phyloP scores from a whole-genome alignment of 768 basidiomycete genomes.

The Tricholoma hemisulphureum region DNA sequence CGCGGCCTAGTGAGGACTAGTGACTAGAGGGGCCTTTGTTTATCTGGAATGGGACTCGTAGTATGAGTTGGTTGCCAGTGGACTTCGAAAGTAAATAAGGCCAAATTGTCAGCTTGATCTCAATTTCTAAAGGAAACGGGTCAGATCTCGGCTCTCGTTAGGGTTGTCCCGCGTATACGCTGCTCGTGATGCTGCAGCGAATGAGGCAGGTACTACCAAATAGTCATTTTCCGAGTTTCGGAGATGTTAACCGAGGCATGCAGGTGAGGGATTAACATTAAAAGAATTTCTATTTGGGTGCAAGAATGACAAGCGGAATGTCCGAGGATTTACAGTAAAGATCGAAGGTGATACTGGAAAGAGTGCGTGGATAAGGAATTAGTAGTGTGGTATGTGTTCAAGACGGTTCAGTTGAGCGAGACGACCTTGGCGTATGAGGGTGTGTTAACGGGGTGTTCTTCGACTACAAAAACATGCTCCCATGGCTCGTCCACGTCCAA shows the following conservation, averaged over 20 bases:
- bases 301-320: background rate
- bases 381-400: background rate
- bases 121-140: too few species aligned
- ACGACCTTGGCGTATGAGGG: conserved; percentile 45
- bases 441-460: conserved; percentile 29
- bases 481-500: conserved; percentile 53
- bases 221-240: too few species aligned
- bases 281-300: background rate
- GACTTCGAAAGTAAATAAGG: too few species aligned
- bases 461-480: conserved; percentile 51
- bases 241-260: background rate
- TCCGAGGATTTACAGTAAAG: background rate
- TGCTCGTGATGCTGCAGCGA: too few species aligned
- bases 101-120: too few species aligned
- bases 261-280: background rate
- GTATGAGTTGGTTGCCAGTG: too few species aligned
- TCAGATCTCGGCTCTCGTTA: too few species aligned
- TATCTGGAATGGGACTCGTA: too few species aligned
- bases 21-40: too few species aligned
- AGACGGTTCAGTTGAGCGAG: conserved; percentile 12
- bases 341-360: background rate
- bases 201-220: too few species aligned
- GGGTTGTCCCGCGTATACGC: too few species aligned
- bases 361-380: background rate
- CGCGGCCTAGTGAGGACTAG: too few species aligned